Percentiles rank a stretch among this genome's conserved stretches.
Evolutionary conservation across 345 rosid species (phyloP).

Genomic region (Melaleuca alternifolia): DNA sequence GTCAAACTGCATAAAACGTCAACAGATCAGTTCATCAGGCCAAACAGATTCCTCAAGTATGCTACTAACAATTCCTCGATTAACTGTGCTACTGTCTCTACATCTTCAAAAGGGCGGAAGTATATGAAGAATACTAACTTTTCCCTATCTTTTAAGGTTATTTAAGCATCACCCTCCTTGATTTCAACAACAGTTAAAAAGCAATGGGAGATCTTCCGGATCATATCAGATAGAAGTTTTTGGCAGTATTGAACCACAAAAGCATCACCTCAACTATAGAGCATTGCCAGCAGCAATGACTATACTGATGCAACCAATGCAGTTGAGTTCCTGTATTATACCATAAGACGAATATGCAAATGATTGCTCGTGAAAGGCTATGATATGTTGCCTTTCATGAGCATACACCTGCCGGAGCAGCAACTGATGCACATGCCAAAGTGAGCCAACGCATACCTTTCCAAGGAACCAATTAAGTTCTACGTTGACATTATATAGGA

Average conservation of each 20-base stretch:
- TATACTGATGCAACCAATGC: not conserved
- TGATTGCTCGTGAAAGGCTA: not conserved
- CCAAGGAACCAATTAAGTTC: not conserved
- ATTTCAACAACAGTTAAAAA: not conserved
- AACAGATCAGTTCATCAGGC: not conserved
- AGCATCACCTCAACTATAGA: not conserved
- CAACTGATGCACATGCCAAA: not conserved
- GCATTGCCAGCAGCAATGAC: not conserved
- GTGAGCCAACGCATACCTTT: not conserved
- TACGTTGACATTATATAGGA: not conserved
- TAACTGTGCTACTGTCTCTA: not conserved
- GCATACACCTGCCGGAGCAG: not conserved
- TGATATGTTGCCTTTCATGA: not conserved
- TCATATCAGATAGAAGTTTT: not conserved
- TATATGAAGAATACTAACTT: not conserved
- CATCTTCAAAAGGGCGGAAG: not conserved
- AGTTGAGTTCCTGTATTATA: not conserved
- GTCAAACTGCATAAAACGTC: conserved; percentile 51
- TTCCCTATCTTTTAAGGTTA: not conserved
- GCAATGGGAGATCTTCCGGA: not conserved
- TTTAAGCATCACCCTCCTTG: not conserved
- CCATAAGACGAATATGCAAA: not conserved
- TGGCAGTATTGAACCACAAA: not conserved
- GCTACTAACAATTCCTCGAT: not conserved
- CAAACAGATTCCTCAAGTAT: not conserved